Percentiles rank a stretch among this genome's conserved stretches.
These are phyloP conservation scores for Nymphaea thermarum DNA, from an alignment of 164 flowering plant genomes.

Conservation along the genomic window DNA sequence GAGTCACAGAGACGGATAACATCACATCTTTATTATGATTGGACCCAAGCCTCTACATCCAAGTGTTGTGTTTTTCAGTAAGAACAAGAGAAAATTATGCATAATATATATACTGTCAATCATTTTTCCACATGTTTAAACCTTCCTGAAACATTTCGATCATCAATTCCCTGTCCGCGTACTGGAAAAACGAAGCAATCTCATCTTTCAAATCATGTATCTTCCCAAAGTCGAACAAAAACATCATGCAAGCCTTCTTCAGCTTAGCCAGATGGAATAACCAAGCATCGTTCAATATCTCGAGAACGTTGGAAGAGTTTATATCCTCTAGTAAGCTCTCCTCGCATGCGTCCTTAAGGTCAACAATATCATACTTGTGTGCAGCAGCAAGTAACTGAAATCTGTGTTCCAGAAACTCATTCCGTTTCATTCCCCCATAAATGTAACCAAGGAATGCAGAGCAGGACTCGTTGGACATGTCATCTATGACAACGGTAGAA, in stretches of 20 bases:
- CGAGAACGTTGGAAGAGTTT: conserved; percentile 71
- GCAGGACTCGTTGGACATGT: conserved; percentile 73
- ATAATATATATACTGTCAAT: not conserved
- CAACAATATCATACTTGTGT: conserved; percentile 67
- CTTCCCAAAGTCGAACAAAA: conserved; percentile 83
- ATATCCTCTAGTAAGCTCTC: conserved; percentile 86
- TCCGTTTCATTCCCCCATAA: conserved; percentile 75
- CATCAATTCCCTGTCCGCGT: conserved; percentile 76
- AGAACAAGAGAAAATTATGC: too few species aligned
- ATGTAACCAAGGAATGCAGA: conserved; percentile 58
- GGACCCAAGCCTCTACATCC: too few species aligned
- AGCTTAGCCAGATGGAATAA: conserved; percentile 61
- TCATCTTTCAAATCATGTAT: conserved; percentile 78
- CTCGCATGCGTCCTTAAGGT: conserved; percentile 70
- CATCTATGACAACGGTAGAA: conserved; percentile 62
- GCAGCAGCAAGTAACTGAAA: conserved; percentile 72
- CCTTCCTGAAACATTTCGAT: conserved; percentile 75
- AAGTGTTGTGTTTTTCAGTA: too few species aligned
- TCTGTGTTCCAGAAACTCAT: conserved; percentile 82
- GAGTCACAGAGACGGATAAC: too few species aligned
- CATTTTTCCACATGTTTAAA: not conserved
- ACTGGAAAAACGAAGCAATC: conserved; percentile 44
- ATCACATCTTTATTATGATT: too few species aligned
- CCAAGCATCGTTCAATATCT: conserved; percentile 89
- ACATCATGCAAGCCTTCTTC: conserved; percentile 71